A percentile compares a stretch with the other conserved stretches of the same genome.
Evolutionary conservation across 139 green algal species (phyloP).

Genomic region (Asterochloris erici): DNA sequence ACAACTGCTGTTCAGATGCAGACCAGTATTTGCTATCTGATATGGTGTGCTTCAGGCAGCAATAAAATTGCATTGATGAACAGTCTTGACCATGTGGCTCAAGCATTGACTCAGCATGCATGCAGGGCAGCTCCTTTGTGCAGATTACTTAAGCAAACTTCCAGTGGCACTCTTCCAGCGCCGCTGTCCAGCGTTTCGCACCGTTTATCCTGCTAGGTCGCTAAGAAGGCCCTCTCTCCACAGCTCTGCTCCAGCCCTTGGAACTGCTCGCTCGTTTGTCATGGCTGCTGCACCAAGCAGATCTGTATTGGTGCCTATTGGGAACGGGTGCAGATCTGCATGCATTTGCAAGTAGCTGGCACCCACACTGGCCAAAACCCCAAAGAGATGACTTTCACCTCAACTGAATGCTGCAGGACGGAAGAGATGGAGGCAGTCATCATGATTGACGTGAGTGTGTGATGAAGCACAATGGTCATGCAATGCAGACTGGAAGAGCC

Average conservation of each 20-base stretch:
- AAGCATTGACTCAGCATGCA: too few species aligned
- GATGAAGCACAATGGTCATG: constrained; percentile 63
- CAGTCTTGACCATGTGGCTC: too few species aligned
- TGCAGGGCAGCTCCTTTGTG: too few species aligned
- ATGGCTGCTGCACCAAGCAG: constrained; percentile 30
- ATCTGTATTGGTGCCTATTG: constrained; percentile 79
- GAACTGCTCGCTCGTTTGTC: background rate
- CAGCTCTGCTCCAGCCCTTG: background rate
- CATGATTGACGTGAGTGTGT: constrained; percentile 61
- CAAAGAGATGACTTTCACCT: too few species aligned
- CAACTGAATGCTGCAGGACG: background rate
- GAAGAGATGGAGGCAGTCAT: constrained; percentile 94
- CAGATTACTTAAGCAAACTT: too few species aligned
- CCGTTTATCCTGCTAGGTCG: background rate
- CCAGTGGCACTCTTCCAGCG: background rate
- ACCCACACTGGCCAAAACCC: too few species aligned
- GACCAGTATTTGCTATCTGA: too few species aligned
- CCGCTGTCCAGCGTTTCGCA: background rate
- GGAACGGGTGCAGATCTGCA: constrained; percentile 46
- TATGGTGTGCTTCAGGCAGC: too few species aligned
- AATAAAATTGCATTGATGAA: too few species aligned
- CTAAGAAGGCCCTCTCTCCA: background rate
- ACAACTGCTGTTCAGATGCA: too few species aligned
- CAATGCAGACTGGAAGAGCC: too few species aligned
- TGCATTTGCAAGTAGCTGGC: too few species aligned